phyloP scores from a whole-genome alignment of 768 basidiomycete species.

The Calocera viscosa region DNA sequence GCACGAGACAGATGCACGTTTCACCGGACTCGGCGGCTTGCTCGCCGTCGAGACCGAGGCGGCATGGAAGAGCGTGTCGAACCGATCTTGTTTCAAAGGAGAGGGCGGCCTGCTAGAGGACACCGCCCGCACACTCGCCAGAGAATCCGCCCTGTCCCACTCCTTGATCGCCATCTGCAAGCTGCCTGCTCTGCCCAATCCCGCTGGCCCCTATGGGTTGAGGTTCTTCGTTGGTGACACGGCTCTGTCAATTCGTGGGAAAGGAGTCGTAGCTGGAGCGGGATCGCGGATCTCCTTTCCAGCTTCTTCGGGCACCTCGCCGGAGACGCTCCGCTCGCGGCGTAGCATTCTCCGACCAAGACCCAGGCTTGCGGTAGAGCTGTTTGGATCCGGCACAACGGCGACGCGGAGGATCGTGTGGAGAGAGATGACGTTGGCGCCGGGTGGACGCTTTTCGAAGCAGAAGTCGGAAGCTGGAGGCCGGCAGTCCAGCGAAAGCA shows the following conservation, averaged over 20 bases:
- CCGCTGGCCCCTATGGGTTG: not conserved
- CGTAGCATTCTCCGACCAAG: not conserved
- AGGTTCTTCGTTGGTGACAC: not conserved
- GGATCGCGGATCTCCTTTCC: not conserved
- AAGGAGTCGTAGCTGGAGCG: not conserved
- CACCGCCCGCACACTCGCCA: not conserved
- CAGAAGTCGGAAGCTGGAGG: not conserved
- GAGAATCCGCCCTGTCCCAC: not conserved
- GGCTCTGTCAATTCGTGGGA: not conserved
- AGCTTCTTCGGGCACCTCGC: not conserved
- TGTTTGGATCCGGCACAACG: not conserved
- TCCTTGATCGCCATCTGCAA: not conserved
- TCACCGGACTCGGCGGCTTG: not conserved
- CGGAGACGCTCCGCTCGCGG: not conserved
- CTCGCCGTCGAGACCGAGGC: not conserved
- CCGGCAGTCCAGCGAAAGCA: no score
- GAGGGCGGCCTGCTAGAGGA: not conserved
- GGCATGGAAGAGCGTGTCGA: not conserved
- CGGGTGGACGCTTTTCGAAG: no score
- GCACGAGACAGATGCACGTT: not conserved
- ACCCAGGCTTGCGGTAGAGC: not conserved
- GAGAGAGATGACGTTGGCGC: no score
- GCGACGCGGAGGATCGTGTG: no score
- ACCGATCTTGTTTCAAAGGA: not conserved
- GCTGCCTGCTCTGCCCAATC: not conserved